Conservation (phyloP, 2,329 filamentous ascomycete genomes). For the Aspergillus sp. region DNA sequence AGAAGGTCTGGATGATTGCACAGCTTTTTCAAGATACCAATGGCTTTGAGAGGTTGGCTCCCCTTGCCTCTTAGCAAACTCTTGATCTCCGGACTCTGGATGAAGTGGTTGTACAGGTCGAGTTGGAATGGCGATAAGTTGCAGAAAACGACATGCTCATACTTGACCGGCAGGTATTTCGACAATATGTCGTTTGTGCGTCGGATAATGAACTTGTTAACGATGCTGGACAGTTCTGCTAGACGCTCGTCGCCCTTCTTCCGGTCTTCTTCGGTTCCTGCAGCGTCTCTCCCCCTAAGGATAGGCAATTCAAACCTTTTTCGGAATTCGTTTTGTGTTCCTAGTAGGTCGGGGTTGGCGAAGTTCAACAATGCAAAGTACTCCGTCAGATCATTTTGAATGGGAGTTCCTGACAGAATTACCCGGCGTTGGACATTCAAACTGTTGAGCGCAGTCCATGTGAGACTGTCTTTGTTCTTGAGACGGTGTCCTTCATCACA, state of each 20-base stretch:
- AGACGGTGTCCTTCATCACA: conserved; percentile 96
- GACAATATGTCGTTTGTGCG: conserved; percentile 97
- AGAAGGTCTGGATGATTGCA: conserved; percentile 97
- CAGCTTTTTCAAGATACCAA: conserved; percentile 94
- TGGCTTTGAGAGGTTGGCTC: conserved; percentile 93
- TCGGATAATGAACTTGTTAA: conserved; percentile 98
- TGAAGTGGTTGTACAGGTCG: conserved; percentile 94
- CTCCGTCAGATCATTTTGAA: conserved; percentile 97
- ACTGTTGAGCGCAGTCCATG: conserved; percentile 85
- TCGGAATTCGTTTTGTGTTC: conserved; percentile 84
- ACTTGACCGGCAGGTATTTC: conserved; percentile 97
- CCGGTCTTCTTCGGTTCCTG: conserved; percentile 78
- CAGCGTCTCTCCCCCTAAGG: conserved; percentile 83
- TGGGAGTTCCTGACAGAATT: conserved; percentile 93
- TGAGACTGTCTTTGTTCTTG: conserved; percentile 96
- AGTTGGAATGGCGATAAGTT: conserved; percentile 90
- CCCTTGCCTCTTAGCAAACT: conserved; percentile 88
- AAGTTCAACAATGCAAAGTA: conserved; percentile 97
- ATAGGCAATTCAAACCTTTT: conserved; percentile 95
- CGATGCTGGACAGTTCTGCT: conserved; percentile 73
- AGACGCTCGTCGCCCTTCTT: conserved; percentile 81
- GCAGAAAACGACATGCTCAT: conserved; percentile 98
- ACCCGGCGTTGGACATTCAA: conserved; percentile 89
- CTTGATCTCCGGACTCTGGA: conserved; percentile 92
- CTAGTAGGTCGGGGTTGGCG: conserved; percentile 88